Conservation (phyloP, 345 rosid genomes). For the Excoecaria cochinchinensis region DNA sequence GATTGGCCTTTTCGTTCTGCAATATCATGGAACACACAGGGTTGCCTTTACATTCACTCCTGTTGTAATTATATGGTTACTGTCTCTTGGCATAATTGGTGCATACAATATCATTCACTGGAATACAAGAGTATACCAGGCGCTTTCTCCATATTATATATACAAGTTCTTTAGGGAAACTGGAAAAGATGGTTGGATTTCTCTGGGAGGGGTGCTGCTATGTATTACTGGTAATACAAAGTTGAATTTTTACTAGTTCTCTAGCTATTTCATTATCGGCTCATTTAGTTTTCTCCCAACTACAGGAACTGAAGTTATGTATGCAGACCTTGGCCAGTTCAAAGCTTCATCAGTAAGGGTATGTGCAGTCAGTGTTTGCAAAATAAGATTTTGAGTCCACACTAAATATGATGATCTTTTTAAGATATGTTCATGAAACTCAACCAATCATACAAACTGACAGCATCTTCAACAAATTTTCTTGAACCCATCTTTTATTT, state of each 20-base stretch:
- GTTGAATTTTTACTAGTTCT: conserved; percentile 9
- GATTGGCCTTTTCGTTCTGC: conserved; percentile 88
- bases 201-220: conserved; percentile 79
- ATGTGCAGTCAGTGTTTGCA: conserved; percentile 20
- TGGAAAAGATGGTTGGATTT: conserved; percentile 80
- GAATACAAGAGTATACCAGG: conserved; percentile 72
- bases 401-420: not conserved
- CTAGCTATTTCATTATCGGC: conserved; percentile 10
- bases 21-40: conserved; percentile 75
- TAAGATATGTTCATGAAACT: not conserved
- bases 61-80: conserved; percentile 69
- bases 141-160: conserved; percentile 81
- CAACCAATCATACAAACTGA: conserved; percentile 10
- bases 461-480: not conserved
- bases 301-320: conserved; percentile 87
- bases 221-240: conserved; percentile 68
- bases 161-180: conserved; percentile 62
- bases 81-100: conserved; percentile 63
- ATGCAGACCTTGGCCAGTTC: conserved; percentile 75
- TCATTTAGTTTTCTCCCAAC: conserved; percentile 27
- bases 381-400: not conserved
- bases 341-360: conserved; percentile 79
- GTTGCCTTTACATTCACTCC: conserved; percentile 78
- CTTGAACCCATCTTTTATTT: no score
- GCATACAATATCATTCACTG: conserved; percentile 71